These are phyloP conservation scores for Pyrrhoderma lamaoense DNA, from an alignment of 1,284 basidiomycete genomes.

Conservation along the genomic window DNA sequence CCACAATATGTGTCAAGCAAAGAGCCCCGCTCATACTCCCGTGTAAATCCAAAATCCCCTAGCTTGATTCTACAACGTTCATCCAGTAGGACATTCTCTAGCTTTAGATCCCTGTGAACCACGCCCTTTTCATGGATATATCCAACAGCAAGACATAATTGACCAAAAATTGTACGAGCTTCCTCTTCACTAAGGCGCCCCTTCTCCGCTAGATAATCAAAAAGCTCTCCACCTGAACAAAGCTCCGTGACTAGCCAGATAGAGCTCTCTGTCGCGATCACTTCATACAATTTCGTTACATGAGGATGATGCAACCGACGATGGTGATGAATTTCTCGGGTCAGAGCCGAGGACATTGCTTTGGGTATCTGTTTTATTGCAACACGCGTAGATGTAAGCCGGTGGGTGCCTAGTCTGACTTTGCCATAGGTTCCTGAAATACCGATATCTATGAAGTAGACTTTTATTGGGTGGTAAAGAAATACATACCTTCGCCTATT, in stretches of 20 bases:
- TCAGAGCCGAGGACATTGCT: conserved; percentile 80
- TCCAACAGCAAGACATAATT: conserved; percentile 92
- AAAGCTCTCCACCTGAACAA: conserved; percentile 93
- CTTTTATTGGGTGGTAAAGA: neutral
- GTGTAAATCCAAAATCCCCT: conserved; percentile 94
- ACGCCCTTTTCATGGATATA: conserved; percentile 88
- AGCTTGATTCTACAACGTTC: conserved; percentile 84
- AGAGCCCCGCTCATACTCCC: conserved; percentile 82
- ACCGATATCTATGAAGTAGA: conserved; percentile 12
- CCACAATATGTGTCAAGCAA: conserved; percentile 96
- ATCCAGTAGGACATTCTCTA: conserved; percentile 92
- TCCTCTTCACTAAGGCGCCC: conserved; percentile 82
- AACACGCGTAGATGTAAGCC: conserved; percentile 81
- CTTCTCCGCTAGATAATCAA: conserved; percentile 96
- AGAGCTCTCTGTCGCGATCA: conserved; percentile 89
- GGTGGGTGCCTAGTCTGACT: conserved; percentile 88
- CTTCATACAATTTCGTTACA: conserved; percentile 93
- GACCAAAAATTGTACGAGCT: conserved; percentile 80
- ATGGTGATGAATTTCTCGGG: conserved; percentile 97
- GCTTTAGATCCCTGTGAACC: conserved; percentile 92
- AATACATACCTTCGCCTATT: conserved; percentile 81
- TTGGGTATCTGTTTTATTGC: conserved; percentile 99
- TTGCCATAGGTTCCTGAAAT: conserved; percentile 82
- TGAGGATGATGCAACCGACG: conserved; percentile 93
- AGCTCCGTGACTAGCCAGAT: conserved; percentile 99